Percentiles rank a stretch among this genome's conserved stretches.
Conservation (phyloP, 129 eudicot genomes). For the Flaveria bidentis region DNA sequence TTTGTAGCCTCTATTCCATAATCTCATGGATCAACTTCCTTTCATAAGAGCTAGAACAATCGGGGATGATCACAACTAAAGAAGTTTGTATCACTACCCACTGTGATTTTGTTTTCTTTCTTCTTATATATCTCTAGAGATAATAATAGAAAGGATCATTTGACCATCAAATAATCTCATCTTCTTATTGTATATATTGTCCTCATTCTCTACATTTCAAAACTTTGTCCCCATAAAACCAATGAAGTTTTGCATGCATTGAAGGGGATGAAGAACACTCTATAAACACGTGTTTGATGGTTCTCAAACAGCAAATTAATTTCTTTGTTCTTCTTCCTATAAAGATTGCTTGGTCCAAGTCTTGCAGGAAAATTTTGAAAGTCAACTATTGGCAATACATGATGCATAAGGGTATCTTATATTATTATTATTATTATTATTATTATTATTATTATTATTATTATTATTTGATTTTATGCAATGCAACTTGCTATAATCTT, state of each 20-base stretch:
- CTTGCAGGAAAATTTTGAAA: neutral
- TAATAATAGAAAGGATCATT: neutral
- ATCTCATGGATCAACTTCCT: too few species aligned
- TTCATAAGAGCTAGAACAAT: too few species aligned
- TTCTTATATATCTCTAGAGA: too few species aligned
- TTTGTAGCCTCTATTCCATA: too few species aligned
- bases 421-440: neutral
- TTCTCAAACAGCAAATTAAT: neutral
- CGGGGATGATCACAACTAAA: too few species aligned
- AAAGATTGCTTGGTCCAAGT: conserved; percentile 12
- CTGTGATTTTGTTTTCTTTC: too few species aligned
- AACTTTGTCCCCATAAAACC: too few species aligned
- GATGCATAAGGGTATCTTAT: conserved; percentile 10
- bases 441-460: neutral
- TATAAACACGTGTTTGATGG: neutral
- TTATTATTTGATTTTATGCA: neutral
- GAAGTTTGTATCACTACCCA: too few species aligned
- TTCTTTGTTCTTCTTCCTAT: neutral
- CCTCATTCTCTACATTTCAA: too few species aligned
- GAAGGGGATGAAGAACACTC: too few species aligned
- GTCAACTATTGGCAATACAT: conserved; percentile 16
- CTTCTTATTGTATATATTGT: neutral
- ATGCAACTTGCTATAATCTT: conserved; percentile 29
- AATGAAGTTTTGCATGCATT: too few species aligned
- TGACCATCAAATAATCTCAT: neutral